These are phyloP conservation scores for Eucalyptus tenuipes DNA, from an alignment of 345 rosid genomes.

Conservation along the genomic window DNA sequence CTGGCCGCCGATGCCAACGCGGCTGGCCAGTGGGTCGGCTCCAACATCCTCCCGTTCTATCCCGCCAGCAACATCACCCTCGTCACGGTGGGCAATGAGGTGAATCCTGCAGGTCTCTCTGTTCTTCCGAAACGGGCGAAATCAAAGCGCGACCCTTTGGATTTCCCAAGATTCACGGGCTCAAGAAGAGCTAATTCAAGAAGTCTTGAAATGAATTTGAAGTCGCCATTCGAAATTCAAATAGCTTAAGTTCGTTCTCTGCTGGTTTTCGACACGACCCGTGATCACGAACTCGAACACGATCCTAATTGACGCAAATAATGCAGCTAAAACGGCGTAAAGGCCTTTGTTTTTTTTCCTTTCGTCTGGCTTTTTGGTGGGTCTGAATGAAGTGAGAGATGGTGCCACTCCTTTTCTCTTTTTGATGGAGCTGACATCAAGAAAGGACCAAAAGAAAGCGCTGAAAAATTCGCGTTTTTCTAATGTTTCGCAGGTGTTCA, in stretches of 20 bases:
- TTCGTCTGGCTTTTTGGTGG: background rate
- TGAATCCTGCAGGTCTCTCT: background rate
- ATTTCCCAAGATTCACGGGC: background rate
- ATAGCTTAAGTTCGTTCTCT: background rate
- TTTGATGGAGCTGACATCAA: background rate
- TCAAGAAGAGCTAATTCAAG: background rate
- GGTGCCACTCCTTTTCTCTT: background rate
- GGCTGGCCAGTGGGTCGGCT: slow-evolving; percentile 62
- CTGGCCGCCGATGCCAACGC: slow-evolving; percentile 72
- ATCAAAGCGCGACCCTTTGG: background rate
- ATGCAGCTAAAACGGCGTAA: background rate
- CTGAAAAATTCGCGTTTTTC: background rate
- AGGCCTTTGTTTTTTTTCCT: background rate
- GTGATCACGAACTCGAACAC: background rate
- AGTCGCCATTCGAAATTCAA: background rate
- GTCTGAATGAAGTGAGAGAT: background rate
- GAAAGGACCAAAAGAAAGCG: background rate
- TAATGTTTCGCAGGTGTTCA: slow-evolving; percentile 37
- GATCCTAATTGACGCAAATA: background rate
- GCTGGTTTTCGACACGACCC: background rate
- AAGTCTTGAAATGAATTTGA: background rate
- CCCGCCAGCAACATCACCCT: slow-evolving; percentile 81
- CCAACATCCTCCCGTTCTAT: slow-evolving; percentile 65
- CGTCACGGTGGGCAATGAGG: slow-evolving; percentile 92
- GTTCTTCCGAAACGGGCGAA: background rate